Conservation (phyloP, 2,329 filamentous ascomycete genomes). For the Colletotrichum orbiculare region DNA sequence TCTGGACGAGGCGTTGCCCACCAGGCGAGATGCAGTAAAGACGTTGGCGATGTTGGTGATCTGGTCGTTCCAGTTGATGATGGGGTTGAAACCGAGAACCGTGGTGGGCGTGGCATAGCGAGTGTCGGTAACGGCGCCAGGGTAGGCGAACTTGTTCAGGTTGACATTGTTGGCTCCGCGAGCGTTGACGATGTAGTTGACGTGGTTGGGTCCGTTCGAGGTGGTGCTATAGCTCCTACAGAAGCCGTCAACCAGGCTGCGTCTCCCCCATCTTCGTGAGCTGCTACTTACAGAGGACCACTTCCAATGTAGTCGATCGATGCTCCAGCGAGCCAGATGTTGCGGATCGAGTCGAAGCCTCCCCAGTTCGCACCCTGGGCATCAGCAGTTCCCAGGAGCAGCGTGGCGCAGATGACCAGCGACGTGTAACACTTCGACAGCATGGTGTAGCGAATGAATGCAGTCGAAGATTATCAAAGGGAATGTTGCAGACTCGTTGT, state of each 20-base stretch:
- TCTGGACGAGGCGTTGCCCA: conserved; percentile 1
- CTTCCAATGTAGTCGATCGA: conserved; percentile 10
- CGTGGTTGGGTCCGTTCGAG: conserved; percentile 1
- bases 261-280: no score
- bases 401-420: neutral
- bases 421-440: neutral
- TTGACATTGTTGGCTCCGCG: conserved; percentile 11
- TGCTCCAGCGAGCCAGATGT: conserved; percentile 13
- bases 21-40: neutral
- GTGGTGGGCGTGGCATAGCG: conserved; percentile 8
- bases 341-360: conserved; percentile 1
- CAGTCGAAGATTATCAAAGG: no score
- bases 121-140: conserved; percentile 4
- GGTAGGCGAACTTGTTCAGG: conserved; percentile 15
- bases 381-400: neutral
- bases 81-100: conserved; percentile 10
- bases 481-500: neutral
- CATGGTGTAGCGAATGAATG: neutral
- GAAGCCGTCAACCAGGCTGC: no score
- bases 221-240: conserved; percentile 9
- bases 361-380: conserved; percentile 10
- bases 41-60: conserved; percentile 3
- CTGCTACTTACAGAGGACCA: neutral
- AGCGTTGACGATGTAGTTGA: conserved; percentile 21
- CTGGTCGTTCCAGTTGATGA: conserved; percentile 20